Evolutionary conservation across 148 eudicot species (phyloP).

Genomic region (Beta vulgaris): DNA sequence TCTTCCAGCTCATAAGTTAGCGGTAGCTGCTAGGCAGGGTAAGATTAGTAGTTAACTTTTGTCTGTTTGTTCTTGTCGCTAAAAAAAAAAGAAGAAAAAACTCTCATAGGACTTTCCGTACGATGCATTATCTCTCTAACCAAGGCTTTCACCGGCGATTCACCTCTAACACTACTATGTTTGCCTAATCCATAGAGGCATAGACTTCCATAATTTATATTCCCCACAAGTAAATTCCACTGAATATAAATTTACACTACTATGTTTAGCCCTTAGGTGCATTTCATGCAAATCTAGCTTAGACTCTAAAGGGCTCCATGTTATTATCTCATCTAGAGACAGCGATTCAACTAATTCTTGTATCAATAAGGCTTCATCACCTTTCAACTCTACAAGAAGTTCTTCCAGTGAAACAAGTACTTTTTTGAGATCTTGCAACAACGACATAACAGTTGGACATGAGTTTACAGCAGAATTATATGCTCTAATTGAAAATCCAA

Average conservation of each 20-base stretch:
- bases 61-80: no score
- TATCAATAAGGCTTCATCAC: conserved; percentile 52
- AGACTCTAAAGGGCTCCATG: conserved; percentile 46
- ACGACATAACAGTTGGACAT: conserved; percentile 45
- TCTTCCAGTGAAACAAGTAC: conserved; percentile 51
- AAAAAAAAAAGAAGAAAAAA: no score
- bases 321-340: conserved; percentile 43
- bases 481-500: conserved; percentile 56
- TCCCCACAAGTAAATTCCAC: conserved; percentile 47
- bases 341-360: conserved; percentile 45
- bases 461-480: conserved; percentile 74
- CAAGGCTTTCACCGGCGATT: conserved; percentile 60
- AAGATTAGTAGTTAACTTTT: no score
- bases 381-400: conserved; percentile 34
- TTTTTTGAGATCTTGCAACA: conserved; percentile 45
- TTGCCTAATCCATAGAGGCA: conserved; percentile 72
- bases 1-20: no score
- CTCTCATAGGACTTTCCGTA: conserved; percentile 57
- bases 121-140: conserved; percentile 55
- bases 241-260: conserved; percentile 62
- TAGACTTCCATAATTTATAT: no score
- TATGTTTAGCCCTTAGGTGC: conserved; percentile 63
- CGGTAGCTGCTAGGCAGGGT: no score
- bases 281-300: conserved; percentile 90
- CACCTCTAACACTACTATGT: conserved; percentile 62